Percentiles rank a stretch among this genome's conserved stretches.
phyloP scores from a whole-genome alignment of 2,329 filamentous ascomycete genomes.

The Fusarium nodosum region DNA sequence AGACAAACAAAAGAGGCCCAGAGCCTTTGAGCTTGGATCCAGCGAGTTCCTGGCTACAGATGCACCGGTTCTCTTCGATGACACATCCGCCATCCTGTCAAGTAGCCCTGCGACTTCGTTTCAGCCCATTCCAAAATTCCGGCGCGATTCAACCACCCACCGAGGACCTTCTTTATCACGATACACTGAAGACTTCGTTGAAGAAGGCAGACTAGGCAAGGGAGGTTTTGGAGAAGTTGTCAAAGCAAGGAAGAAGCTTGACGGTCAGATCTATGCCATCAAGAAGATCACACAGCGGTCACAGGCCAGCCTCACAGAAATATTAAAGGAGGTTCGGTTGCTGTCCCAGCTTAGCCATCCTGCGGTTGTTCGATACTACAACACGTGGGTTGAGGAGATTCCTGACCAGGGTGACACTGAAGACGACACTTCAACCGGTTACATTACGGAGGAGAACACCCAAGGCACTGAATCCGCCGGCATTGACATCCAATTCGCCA shows the following conservation, averaged over 20 bases:
- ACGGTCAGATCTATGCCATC: slow-evolving; percentile 93
- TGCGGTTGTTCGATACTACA: slow-evolving; percentile 88
- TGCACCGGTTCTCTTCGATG: slow-evolving; percentile 68
- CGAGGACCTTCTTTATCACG: slow-evolving; percentile 72
- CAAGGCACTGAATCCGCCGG: slow-evolving; percentile 57
- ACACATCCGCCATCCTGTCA: slow-evolving; percentile 57
- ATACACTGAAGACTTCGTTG: slow-evolving; percentile 90
- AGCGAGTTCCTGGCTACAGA: slow-evolving; percentile 77
- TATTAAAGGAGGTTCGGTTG: slow-evolving; percentile 86
- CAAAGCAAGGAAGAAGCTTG: slow-evolving; percentile 93
- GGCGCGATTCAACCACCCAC: slow-evolving; percentile 71
- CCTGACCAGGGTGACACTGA: slow-evolving; percentile 67
- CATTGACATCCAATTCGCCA: slow-evolving; percentile 70
- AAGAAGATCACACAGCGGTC: slow-evolving; percentile 94
- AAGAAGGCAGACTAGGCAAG: slow-evolving; percentile 89
- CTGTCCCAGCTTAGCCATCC: slow-evolving; percentile 95
- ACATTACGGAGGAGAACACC: slow-evolving; percentile 57
- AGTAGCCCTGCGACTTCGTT: slow-evolving; percentile 60
- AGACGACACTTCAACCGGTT: slow-evolving; percentile 68
- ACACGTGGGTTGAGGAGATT: slow-evolving; percentile 90
- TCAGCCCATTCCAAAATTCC: slow-evolving; percentile 63
- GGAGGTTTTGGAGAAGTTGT: slow-evolving; percentile 97
- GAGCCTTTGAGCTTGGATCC: slow-evolving; percentile 79
- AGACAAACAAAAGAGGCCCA: slow-evolving; percentile 85
- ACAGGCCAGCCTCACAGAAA: slow-evolving; percentile 82